A percentile compares a stretch with the other conserved stretches of the same genome.
These are phyloP conservation scores for Xylariaceae sp. DNA, from an alignment of 2,329 filamentous ascomycete species.

Conservation along the genomic window DNA sequence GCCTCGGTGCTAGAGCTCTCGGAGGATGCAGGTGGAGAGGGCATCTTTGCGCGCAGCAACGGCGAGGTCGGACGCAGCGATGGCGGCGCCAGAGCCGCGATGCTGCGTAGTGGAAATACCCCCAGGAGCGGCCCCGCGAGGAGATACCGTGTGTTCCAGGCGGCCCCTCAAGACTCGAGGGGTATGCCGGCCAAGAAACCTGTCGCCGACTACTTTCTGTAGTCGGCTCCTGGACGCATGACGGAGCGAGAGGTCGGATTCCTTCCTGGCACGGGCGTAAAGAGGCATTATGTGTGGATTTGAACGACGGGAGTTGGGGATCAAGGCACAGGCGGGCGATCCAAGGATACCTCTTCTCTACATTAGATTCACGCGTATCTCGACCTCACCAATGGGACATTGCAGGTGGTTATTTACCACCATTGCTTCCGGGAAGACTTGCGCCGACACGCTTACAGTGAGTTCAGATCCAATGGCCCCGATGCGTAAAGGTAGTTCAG, in stretches of 20 bases:
- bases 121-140: slow-evolving; percentile 65
- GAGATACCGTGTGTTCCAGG: slow-evolving; percentile 91
- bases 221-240: slow-evolving; percentile 9
- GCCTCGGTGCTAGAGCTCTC: slow-evolving; percentile 89
- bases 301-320: no score
- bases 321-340: no score
- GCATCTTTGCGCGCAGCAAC: slow-evolving; percentile 61
- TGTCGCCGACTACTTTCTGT: slow-evolving; percentile 92
- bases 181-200: slow-evolving; percentile 99
- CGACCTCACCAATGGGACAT: no score
- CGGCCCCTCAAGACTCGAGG: slow-evolving; percentile 87
- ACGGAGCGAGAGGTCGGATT: neutral
- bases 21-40: slow-evolving; percentile 73
- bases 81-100: slow-evolving; percentile 32
- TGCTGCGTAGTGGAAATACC: slow-evolving; percentile 39
- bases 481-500: no score
- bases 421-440: no score
- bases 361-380: no score
- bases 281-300: no score
- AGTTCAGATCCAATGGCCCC: no score
- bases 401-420: no score
- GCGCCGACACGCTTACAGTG: no score
- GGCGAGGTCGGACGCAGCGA: slow-evolving; percentile 58
- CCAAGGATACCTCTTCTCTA: slow-evolving; percentile 1
- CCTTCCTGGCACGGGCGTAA: no score